Evolutionary conservation across 805 yeast genomes (phyloP), one percentile per base, ranked within the genome.

Genomic region (Suhomyces emberorum): DNA sequence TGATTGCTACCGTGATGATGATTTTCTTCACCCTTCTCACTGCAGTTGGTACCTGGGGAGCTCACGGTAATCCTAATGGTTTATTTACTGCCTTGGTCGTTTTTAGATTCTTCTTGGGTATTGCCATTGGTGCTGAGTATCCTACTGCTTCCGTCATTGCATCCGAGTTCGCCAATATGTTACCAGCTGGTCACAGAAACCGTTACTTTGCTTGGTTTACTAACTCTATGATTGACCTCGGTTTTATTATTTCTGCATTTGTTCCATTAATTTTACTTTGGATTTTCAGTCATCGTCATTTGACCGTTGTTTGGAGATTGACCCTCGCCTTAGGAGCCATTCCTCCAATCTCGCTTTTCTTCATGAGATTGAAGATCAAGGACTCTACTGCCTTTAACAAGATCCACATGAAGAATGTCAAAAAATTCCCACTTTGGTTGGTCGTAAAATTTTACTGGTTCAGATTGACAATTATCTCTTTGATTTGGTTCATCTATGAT

Each of bases 111-210:
- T 81, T 89, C 62, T 65, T 89, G 34, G 98, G 98, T 63, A 69
- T 87, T 46, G 95, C 89, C 51, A 85, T 91, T 49, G 98, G 98
- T 51, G 89, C 95, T 33, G 98, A 89, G 63, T 89, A 89, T 56
- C 96, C 96, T 31, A 83, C 95, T 10, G 89, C 96, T 30, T 83
- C 95, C 7, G 91, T 89, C 14, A 95, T 95, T 24, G 87, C 95
- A 48, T 88, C 96, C 19, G 97, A 89, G 61, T 93, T 95, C 26
- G 79, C 95, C 30, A 80, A 84, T 38, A 64, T 77, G 43, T 66
- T 88, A 49, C 85, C 89, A 12, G 72, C 78, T n/a, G 95, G 95
- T 39, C 72, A 74, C 42, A 82, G 97, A 69, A 88, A 89, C 65
- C 74, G 96, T 58, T 88, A 83, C 71, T 88, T 89, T 54, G 75